Base-by-base conservation (phyloP, 768 basidiomycete genomes). In the Rickenella mellea region DNA sequence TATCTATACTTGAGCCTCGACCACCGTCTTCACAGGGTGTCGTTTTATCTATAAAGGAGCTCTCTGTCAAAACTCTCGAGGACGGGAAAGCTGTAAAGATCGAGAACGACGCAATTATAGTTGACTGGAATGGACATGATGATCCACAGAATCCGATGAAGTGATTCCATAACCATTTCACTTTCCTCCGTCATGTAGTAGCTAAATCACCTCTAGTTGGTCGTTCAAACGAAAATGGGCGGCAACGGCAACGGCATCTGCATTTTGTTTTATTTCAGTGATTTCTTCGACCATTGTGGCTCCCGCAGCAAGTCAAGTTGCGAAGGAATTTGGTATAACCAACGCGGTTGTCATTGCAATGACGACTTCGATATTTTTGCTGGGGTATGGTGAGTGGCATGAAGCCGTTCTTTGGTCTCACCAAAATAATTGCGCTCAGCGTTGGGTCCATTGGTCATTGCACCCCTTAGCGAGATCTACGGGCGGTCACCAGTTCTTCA, bases 401-500 rank as follows among this genome's bases (percentile, higher is more conserved):
- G 19, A 3, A 36, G 3, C 15, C 24, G 11, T 14, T 19, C 5
- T 3, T 11, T 36, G 33, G 10, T 36, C 5, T 15, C 2, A 11
- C 33, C 24, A 9, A 36, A 7, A 22, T 17, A 15, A 3, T 36
- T 22, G 19, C 11, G 11, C 32, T n/a, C 24, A 48, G 47, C 47
- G 17, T 48, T 65, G 40, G 68, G 68, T 54, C 56, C 56, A 6
- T 57, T 52, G 1, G 42, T 50, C 10, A 60, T 53, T 51, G 51
- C 43, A 12, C 47, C 45, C n/a, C 14, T 56, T 22, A 60, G 60
- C 15, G 70, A 71, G 49, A 53, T 68, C 11, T 59, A 59, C 42
- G 70, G 67, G 17, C 60, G 68, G 1, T 45, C 58, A 32, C 51
- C 57, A 3, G 48, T 66, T 4, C 69, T 65, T 56, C 58, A 62